A percentile compares a stretch with the other conserved stretches of the same genome.
phyloP scores from a whole-genome alignment of 2,329 filamentous ascomycete species.

The Cadophora malorum region DNA sequence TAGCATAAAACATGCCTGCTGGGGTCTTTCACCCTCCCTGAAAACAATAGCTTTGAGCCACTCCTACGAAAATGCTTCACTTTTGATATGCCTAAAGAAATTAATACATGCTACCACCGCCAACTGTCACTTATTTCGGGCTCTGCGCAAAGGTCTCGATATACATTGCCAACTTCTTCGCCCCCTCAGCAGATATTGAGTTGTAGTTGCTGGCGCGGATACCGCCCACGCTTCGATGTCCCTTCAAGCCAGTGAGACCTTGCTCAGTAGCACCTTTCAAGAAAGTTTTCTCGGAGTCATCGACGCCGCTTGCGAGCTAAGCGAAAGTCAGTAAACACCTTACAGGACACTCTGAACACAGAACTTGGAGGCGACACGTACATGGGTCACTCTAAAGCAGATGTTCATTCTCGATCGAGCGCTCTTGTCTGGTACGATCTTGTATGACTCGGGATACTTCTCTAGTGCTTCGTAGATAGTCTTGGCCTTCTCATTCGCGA shows the following conservation, averaged over 20 bases:
- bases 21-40: too few species aligned
- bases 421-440: conserved; percentile 75
- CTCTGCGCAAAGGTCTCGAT: conserved; percentile 59
- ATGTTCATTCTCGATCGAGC: conserved; percentile 93
- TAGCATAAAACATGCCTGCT: not conserved
- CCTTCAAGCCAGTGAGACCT: conserved; percentile 82
- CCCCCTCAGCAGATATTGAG: conserved; percentile 72
- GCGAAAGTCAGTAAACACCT: conserved; percentile 20
- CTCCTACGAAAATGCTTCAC: not conserved
- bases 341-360: not conserved
- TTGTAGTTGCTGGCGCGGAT: conserved; percentile 92
- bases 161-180: conserved; percentile 71
- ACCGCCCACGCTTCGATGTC: conserved; percentile 85
- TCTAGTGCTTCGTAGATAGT: conserved; percentile 82
- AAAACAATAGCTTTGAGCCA: too few species aligned
- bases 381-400: conserved; percentile 77
- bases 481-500: conserved; percentile 76
- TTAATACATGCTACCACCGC: not conserved
- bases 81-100: not conserved
- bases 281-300: conserved; percentile 80
- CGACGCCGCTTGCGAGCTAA: conserved; percentile 56
- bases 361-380: conserved; percentile 36
- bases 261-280: conserved; percentile 71
- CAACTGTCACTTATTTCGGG: conserved; percentile 2
- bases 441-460: conserved; percentile 73